Conservation (phyloP, 1,284 basidiomycete genomes). For the Ustilago esculenta region DNA sequence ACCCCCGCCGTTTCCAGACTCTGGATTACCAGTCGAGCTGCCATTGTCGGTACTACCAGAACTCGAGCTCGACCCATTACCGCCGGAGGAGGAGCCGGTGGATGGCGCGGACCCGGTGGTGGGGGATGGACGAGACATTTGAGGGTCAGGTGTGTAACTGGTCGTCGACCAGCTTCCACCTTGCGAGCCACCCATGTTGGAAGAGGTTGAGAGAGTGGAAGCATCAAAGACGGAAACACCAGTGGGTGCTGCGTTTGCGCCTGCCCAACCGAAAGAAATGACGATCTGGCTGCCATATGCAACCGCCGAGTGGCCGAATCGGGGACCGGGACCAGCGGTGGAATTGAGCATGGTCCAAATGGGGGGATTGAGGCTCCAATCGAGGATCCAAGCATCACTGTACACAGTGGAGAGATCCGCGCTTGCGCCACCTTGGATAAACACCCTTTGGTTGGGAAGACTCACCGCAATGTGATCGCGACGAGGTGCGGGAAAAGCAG, state of each 20-base stretch:
- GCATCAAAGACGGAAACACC: conserved; percentile 51
- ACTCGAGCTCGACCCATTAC: conserved; percentile 1
- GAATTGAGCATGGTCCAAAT: conserved; percentile 46
- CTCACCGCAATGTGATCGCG: conserved; percentile 58
- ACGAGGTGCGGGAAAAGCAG: conserved; percentile 42
- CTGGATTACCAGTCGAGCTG: not conserved
- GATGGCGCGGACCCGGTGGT: conserved; percentile 19
- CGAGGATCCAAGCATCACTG: conserved; percentile 61
- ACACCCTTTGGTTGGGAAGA: conserved; percentile 52
- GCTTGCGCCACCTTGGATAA: conserved; percentile 59
- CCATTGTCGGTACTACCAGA: conserved; percentile 9
- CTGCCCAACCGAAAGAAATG: conserved; percentile 55
- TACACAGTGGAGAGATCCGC: conserved; percentile 53
- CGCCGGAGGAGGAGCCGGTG: not conserved
- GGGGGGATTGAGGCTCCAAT: conserved; percentile 56
- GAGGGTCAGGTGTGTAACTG: conserved; percentile 53
- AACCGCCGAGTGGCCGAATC: conserved; percentile 57
- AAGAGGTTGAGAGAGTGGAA: conserved; percentile 5
- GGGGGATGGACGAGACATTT: conserved; percentile 5
- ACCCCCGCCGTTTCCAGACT: not conserved
- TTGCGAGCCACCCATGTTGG: conserved; percentile 38
- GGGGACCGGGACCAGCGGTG: conserved; percentile 42
- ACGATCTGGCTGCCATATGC: conserved; percentile 54
- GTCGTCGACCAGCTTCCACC: conserved; percentile 50
- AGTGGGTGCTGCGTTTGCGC: conserved; percentile 47